Conservation (phyloP, 2,329 filamentous ascomycete genomes). For the Cladophialophora yegresii region DNA sequence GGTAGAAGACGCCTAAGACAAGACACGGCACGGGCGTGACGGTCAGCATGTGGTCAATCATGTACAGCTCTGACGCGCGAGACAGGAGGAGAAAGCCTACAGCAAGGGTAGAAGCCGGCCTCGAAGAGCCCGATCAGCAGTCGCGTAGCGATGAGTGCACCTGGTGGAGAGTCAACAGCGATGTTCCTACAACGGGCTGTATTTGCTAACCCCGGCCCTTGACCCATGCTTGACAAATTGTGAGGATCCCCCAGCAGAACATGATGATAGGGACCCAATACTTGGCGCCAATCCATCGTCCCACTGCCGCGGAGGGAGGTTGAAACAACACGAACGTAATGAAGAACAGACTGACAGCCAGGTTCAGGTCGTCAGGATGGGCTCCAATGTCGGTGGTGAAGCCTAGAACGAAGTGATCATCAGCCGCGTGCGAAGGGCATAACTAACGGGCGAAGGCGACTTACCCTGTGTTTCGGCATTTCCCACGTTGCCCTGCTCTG, state of each 20-base stretch:
- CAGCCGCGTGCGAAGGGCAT: background rate
- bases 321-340: constrained; percentile 61
- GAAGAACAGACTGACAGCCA: constrained; percentile 60
- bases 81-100: constrained; percentile 31
- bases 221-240: constrained; percentile 52
- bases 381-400: constrained; percentile 60
- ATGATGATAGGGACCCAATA: constrained; percentile 61
- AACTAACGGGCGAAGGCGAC: background rate
- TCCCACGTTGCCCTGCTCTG: constrained; percentile 51
- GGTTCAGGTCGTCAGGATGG: constrained; percentile 56
- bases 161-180: background rate
- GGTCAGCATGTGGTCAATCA: background rate
- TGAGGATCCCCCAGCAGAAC: constrained; percentile 55
- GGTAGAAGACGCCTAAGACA: constrained; percentile 50
- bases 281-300: constrained; percentile 50
- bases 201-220: constrained; percentile 50
- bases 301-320: constrained; percentile 54
- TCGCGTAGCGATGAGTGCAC: constrained; percentile 33
- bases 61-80: background rate
- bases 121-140: constrained; percentile 41
- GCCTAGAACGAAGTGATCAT: constrained; percentile 25
- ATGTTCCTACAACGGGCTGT: constrained; percentile 42
- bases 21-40: background rate
- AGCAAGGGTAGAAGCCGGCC: constrained; percentile 49
- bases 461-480: constrained; percentile 54